These are phyloP conservation scores for Pyrenochaeta sp. DNA, from an alignment of 2,329 filamentous ascomycete species.

Conservation along the genomic window DNA sequence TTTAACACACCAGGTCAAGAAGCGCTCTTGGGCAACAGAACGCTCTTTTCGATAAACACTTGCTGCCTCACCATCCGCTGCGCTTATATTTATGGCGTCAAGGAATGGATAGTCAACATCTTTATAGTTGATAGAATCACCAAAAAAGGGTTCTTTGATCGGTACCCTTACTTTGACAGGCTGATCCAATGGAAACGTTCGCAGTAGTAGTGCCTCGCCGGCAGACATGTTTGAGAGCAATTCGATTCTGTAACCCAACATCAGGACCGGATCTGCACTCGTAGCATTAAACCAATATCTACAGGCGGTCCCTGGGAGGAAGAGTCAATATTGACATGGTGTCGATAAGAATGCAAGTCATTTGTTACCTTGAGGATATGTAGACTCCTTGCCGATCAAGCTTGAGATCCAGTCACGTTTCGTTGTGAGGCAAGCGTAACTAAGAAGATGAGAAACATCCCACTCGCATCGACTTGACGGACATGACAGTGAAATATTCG, in stretches of 20 bases:
- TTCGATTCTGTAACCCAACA: slow-evolving; percentile 21
- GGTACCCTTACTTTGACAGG: not conserved
- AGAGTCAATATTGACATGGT: not conserved
- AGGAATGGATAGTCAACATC: slow-evolving; percentile 15
- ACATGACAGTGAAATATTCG: slow-evolving; percentile 19
- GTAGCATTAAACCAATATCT: slow-evolving; percentile 34
- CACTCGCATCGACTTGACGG: slow-evolving; percentile 32
- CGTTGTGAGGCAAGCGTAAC: slow-evolving; percentile 18
- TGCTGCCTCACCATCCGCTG: slow-evolving; percentile 3
- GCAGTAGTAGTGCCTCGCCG: slow-evolving; percentile 16
- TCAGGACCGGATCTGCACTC: slow-evolving; percentile 13
- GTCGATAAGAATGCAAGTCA: no score
- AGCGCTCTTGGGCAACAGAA: slow-evolving; percentile 25
- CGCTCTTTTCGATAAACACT: slow-evolving; percentile 12
- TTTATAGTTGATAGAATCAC: slow-evolving; percentile 25
- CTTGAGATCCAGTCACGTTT: slow-evolving; percentile 22
- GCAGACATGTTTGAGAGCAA: not conserved
- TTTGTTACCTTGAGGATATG: slow-evolving; percentile 1
- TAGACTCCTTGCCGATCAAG: not conserved
- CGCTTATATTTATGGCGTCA: slow-evolving; percentile 13
- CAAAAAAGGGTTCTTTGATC: slow-evolving; percentile 5
- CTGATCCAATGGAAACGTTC: slow-evolving; percentile 13
- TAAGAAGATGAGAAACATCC: slow-evolving; percentile 24
- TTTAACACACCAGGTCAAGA: slow-evolving; percentile 33
- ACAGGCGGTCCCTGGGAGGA: slow-evolving; percentile 18